Percentiles rank a stretch among this genome's conserved stretches.
Evolutionary conservation across 2,329 filamentous ascomycete species (phyloP).

Genomic region (Diaporthe sp.): DNA sequence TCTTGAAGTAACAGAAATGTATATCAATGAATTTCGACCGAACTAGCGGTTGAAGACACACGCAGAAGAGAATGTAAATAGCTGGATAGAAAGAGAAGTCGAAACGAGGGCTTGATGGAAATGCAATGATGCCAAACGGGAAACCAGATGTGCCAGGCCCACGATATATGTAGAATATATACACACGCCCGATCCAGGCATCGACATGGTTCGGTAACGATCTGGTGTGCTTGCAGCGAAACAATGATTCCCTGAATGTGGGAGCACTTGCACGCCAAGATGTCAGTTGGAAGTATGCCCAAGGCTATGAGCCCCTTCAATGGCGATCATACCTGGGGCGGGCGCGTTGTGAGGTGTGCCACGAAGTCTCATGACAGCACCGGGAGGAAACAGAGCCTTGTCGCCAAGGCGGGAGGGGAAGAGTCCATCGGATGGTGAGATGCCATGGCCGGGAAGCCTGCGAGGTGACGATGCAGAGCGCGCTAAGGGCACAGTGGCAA

Average conservation of each 20-base stretch:
- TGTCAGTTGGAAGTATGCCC: constrained; percentile 13
- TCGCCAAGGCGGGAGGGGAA: constrained; percentile 5
- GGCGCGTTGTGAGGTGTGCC: constrained; percentile 3
- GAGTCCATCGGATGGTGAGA: constrained; percentile 15
- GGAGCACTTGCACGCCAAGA: constrained; percentile 12
- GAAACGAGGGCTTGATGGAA: neutral
- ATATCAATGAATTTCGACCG: constrained; percentile 23
- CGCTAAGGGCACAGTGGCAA: neutral
- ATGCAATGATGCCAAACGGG: neutral
- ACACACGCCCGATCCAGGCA: constrained; percentile 19
- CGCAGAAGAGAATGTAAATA: constrained; percentile 30
- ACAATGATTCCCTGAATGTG: neutral
- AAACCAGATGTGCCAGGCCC: neutral
- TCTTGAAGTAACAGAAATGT: neutral
- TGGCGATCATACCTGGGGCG: constrained; percentile 30
- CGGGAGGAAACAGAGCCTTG: neutral
- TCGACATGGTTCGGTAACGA: neutral
- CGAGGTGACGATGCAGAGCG: constrained; percentile 18
- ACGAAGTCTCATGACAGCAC: constrained; percentile 14
- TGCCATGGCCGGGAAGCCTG: constrained; percentile 1
- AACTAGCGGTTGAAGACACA: constrained; percentile 27
- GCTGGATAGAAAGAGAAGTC: constrained; percentile 1
- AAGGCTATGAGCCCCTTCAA: constrained; percentile 28
- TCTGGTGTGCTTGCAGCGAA: neutral
- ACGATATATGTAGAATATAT: constrained; percentile 3